These are phyloP conservation scores for Dianthus caryophyllus DNA, from an alignment of 148 eudicot genomes.

Conservation along the genomic window DNA sequence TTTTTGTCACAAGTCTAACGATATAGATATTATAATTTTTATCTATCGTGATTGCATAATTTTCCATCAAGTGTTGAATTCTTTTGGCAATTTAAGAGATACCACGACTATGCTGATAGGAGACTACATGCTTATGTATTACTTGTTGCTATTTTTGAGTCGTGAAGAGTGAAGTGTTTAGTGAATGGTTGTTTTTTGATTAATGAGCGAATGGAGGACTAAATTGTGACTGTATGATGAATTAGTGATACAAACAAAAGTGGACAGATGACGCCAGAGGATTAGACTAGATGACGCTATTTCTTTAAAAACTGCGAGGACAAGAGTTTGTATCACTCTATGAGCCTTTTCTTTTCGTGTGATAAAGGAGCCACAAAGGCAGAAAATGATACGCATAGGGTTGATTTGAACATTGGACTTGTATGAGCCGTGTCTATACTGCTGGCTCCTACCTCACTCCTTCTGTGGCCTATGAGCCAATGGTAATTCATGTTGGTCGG, in stretches of 20 bases:
- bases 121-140: not conserved
- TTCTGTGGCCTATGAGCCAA: not conserved
- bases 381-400: too few species aligned
- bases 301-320: not conserved
- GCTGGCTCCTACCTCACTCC: too few species aligned
- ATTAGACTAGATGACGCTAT: not conserved
- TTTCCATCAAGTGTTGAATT: not conserved
- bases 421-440: too few species aligned
- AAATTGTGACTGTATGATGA: not conserved
- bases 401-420: too few species aligned
- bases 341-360: not conserved
- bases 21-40: too few species aligned
- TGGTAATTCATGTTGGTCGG: not conserved
- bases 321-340: not conserved
- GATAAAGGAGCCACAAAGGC: too few species aligned
- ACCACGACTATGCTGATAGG: not conserved
- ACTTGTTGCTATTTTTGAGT: too few species aligned
- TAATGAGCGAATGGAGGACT: not conserved
- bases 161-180: not conserved
- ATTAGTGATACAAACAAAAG: not conserved
- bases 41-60: not conserved
- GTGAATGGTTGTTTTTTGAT: constrained; percentile 1
- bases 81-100: not conserved
- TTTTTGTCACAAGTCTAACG: too few species aligned
- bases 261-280: not conserved